phyloP scores from a whole-genome alignment of 306 rosid species.

The Quercus dentata region DNA sequence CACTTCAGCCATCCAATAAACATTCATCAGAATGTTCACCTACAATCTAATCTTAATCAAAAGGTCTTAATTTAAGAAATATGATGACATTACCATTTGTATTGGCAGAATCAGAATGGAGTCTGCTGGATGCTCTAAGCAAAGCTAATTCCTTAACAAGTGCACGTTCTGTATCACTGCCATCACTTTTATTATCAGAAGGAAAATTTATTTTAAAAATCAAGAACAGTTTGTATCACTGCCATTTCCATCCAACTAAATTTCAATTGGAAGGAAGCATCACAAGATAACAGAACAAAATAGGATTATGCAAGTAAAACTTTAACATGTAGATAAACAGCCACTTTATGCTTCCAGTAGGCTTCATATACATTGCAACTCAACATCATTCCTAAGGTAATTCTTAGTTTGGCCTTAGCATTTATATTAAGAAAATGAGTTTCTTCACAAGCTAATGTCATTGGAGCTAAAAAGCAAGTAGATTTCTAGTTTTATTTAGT shows the following conservation, averaged over 20 bases:
- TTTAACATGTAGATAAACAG: background rate
- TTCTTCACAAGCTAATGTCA: background rate
- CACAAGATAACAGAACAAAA: slow-evolving; percentile 3
- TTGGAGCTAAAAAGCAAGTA: background rate
- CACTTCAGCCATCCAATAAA: background rate
- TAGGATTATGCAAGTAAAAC: slow-evolving; percentile 2
- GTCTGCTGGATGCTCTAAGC: slow-evolving; percentile 44
- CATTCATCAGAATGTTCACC: slow-evolving; percentile 6
- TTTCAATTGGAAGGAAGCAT: slow-evolving; percentile 6
- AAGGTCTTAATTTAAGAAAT: background rate
- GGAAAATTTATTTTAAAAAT: no score
- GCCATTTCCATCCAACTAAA: slow-evolving; percentile 21
- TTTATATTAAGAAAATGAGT: background rate
- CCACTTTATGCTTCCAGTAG: slow-evolving; percentile 2
- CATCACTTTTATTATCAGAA: background rate
- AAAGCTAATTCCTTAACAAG: slow-evolving; percentile 69
- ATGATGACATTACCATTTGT: slow-evolving; percentile 34
- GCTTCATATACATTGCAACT: background rate
- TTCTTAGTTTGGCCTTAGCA: background rate
- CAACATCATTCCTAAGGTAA: background rate
- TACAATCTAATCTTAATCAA: background rate
- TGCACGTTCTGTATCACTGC: slow-evolving; percentile 57
- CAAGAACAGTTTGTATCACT: slow-evolving; percentile 27
- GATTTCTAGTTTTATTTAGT: background rate
- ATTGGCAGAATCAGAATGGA: slow-evolving; percentile 27